Conservation (phyloP, 2,329 filamentous ascomycete species). For the Fusarium tricinctum region DNA sequence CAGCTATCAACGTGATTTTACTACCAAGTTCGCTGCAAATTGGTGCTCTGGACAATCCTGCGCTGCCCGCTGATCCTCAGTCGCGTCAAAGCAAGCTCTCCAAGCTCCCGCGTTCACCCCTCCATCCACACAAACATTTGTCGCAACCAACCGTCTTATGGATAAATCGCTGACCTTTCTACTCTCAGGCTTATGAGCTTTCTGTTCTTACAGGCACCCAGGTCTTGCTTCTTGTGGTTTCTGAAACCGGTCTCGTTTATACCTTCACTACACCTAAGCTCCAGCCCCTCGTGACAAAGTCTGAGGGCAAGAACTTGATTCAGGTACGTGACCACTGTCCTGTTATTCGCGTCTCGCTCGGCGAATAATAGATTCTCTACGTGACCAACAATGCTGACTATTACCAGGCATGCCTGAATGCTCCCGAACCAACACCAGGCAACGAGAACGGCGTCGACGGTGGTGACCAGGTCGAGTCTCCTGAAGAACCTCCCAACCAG, state of each 20-base stretch:
- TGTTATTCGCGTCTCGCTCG: not conserved
- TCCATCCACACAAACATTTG: not conserved
- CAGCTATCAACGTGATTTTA: not conserved
- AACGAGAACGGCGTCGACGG: slow-evolving; percentile 86
- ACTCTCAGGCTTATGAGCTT: slow-evolving; percentile 87
- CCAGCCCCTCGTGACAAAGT: slow-evolving; percentile 96
- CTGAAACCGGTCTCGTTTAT: slow-evolving; percentile 96
- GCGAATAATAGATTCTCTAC: not conserved
- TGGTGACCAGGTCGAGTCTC: slow-evolving; percentile 84
- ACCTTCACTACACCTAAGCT: slow-evolving; percentile 99
- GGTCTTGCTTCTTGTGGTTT: slow-evolving; percentile 95
- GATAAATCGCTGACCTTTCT: slow-evolving; percentile 40
- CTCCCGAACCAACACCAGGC: slow-evolving; percentile 87
- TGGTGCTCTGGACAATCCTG: not conserved
- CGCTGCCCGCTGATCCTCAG: not conserved
- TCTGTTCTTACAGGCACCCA: slow-evolving; percentile 98
- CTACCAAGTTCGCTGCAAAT: not conserved
- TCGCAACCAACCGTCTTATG: slow-evolving; percentile 1
- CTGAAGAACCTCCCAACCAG: slow-evolving; percentile 85
- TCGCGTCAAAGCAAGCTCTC: slow-evolving; percentile 27
- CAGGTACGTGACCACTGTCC: slow-evolving; percentile 74
- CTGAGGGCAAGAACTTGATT: slow-evolving; percentile 98
- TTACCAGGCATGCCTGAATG: slow-evolving; percentile 92
- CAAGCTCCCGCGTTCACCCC: slow-evolving; percentile 10
- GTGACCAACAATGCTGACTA: slow-evolving; percentile 25